These are phyloP conservation scores for Gryganskiella cystojenkinii DNA, from an alignment of 192 early-diverging fungal species.

Conservation along the genomic window DNA sequence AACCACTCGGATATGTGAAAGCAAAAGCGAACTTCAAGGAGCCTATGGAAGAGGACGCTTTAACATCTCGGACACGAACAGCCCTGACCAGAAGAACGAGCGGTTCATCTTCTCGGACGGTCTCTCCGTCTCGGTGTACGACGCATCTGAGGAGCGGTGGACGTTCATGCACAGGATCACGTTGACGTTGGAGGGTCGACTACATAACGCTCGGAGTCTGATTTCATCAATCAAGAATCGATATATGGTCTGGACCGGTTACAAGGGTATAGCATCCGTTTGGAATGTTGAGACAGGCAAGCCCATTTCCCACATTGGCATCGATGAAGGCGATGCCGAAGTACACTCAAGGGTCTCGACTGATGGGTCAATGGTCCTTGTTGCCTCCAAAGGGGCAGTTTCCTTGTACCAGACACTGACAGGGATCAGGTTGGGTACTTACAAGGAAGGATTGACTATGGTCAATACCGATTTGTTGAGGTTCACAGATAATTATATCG, in stretches of 20 bases:
- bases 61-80: too few species aligned
- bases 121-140: too few species aligned
- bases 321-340: not conserved
- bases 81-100: too few species aligned
- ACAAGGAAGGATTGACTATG: conserved; percentile 9
- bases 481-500: conserved; percentile 15
- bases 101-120: too few species aligned
- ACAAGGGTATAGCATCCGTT: not conserved
- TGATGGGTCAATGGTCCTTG: not conserved
- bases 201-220: too few species aligned
- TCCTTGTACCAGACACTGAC: conserved; percentile 1
- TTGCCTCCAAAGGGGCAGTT: not conserved
- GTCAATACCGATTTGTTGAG: conserved; percentile 17
- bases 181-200: too few species aligned
- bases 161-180: too few species aligned
- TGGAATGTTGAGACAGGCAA: conserved; percentile 18
- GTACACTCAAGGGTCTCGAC: not conserved
- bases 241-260: conserved; percentile 18
- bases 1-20: too few species aligned
- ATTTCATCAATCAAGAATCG: not conserved
- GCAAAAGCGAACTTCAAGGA: too few species aligned
- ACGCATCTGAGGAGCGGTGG: too few species aligned
- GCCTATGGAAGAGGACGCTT: too few species aligned
- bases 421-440: conserved; percentile 19
- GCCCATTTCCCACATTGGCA: not conserved